Evolutionary conservation across 495 filamentous ascomycete species (phyloP), one percentile per base, ranked within the genome.

Genomic region (Staphylotrichum tortipilum): DNA sequence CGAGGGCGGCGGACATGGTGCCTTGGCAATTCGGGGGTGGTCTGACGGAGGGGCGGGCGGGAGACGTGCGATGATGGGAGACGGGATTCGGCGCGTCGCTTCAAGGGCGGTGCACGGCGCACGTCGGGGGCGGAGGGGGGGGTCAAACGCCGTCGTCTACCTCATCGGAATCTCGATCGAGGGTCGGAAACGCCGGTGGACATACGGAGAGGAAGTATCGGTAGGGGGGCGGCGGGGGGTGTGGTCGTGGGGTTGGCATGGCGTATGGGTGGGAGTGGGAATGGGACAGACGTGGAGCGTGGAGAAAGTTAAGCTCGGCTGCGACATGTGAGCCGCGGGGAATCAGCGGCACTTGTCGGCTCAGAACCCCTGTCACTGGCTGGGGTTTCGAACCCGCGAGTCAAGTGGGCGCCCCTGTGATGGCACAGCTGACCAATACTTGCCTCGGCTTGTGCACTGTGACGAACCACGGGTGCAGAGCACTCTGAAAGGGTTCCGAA

Each of bases 1-100:
- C 59, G 41, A 68, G 54, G 29, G 62, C 43, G 51, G 23, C 49
- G 9, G 65, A 60, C 62, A 65, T 67, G 51, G 12, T 68, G 59
- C 63, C 65, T 68, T 63, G 63, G 65, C 58, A 57, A 62, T 52
- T 45, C 28, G 51, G 47, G 17, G 9, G 10, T 36, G 38, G 12
- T 26, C 11, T 31, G 34, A 48, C 26, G 47, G 28, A 40, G 23
- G 11, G 30, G 31, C 15, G 40, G 14, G 22, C 41, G 44, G 26
- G n/a, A 49, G 44, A 19, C 38, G 43, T n/a, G n/a, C n/a, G n/a
- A n/a, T n/a, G n/a, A n/a, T n/a, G n/a, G n/a, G n/a, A n/a, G n/a
- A n/a, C n/a, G n/a, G n/a, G n/a, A n/a, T n/a, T n/a, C n/a, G n/a
- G n/a, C n/a, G n/a, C n/a, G n/a, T n/a, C n/a, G n/a, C n/a, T n/a